Base-by-base conservation (phyloP, 352 stramenopile species). In the Phytopythium litorale region DNA sequence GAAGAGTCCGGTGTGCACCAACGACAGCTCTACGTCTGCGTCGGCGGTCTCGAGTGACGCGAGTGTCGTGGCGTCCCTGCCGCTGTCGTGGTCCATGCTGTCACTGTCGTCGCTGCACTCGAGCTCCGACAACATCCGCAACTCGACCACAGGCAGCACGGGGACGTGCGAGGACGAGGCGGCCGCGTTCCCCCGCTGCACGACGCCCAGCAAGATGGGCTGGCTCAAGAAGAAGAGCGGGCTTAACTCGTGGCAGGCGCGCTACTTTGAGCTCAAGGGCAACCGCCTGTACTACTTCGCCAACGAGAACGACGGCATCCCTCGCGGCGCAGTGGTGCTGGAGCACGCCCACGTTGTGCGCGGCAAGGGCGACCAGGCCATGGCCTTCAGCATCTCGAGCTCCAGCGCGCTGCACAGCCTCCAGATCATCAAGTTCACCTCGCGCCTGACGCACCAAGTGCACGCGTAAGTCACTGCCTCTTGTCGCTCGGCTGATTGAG, bases 191-290 rank as follows among this genome's bases (percentile, higher is more conserved):
- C 65, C 18, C 43, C 65, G 55, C 63, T 71, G 19, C 25, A 12
- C 40, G 23, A 59, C 75, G 23, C 81, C 81, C 0, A 75, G 88
- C 62, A 91, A 89, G 61, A 89, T 75, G 3, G 82, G 82, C 7
- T 92, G 84, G 80, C 76, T 91, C 19, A 89, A 89, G 65, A 94
- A 92, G 67, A 87, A 88, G 50, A 88, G 79, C 33, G 84, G 84
- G n/a, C 62, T 91, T 15, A 90, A 84, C 42, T 75, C 84, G 30
- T 92, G 81, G 84, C 82, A 94, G 42, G 67, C 75, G 48, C 79
- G 84, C 19, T 94, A 88, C 67, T 94, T 92, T 56, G 84, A 94
- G 62, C 75, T 92, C 33, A 91, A 92, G 53, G 82, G 84, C 32
- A 91, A 90, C 49, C 81, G 82, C 0, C 52, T 94, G 23, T 94